phyloP scores from a whole-genome alignment of 108 stramenopile genomes.

The Cyclostephanos invisitatus region DNA sequence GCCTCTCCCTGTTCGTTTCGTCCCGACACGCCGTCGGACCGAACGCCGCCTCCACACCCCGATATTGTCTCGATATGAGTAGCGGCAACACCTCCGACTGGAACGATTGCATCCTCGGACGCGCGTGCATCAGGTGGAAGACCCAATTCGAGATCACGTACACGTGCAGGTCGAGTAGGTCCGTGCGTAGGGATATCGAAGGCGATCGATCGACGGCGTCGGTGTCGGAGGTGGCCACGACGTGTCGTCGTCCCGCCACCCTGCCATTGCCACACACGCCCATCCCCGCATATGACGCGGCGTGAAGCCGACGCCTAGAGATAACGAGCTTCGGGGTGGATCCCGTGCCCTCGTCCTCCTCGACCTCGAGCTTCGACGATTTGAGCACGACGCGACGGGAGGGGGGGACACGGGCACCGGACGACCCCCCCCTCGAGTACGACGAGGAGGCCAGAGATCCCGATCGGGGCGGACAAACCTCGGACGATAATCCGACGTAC shows the following conservation, averaged over 20 bases:
- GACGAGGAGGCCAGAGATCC: slow-evolving; percentile 24
- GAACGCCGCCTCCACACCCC: slow-evolving; percentile 70
- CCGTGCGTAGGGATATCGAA: slow-evolving; percentile 44
- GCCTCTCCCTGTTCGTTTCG: slow-evolving; percentile 27
- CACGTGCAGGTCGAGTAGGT: slow-evolving; percentile 72
- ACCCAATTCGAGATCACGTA: slow-evolving; percentile 86
- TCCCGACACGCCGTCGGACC: slow-evolving; percentile 46
- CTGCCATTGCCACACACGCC: background rate
- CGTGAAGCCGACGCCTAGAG: slow-evolving; percentile 61
- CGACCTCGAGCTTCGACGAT: slow-evolving; percentile 70
- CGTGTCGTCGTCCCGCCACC: background rate
- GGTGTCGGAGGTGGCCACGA: slow-evolving; percentile 25
- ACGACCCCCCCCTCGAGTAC: slow-evolving; percentile 2
- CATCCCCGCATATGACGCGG: slow-evolving; percentile 5
- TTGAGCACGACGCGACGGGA: slow-evolving; percentile 73
- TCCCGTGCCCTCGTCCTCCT: slow-evolving; percentile 76
- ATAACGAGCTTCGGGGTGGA: slow-evolving; percentile 71
- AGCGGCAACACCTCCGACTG: slow-evolving; percentile 76
- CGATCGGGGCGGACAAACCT: slow-evolving; percentile 30
- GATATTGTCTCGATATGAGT: slow-evolving; percentile 72
- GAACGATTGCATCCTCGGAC: slow-evolving; percentile 48
- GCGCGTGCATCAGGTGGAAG: slow-evolving; percentile 53
- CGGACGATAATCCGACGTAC: slow-evolving; percentile 71
- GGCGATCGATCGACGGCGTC: slow-evolving; percentile 31
- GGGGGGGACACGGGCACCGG: background rate